Conservation (phyloP, 108 stramenopile genomes). For the Chaetoceros tenuissimus region DNA sequence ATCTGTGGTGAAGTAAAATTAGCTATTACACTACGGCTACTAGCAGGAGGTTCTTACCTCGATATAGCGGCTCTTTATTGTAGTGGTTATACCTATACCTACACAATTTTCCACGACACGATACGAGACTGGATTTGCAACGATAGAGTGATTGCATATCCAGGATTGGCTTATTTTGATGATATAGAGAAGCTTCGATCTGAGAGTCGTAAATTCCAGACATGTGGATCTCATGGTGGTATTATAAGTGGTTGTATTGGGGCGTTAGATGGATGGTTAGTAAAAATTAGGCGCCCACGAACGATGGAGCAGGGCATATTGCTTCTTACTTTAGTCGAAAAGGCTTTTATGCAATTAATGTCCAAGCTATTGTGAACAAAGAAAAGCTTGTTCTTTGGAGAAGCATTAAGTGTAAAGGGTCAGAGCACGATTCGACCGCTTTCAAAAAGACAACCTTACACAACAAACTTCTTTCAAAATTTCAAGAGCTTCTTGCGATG, state of each 20-base stretch:
- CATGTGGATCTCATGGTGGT: too few species aligned
- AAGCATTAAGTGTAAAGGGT: too few species aligned
- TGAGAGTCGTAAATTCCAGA: too few species aligned
- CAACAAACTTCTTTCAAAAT: too few species aligned
- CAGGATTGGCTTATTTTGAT: too few species aligned
- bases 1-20: too few species aligned
- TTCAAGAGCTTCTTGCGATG: too few species aligned
- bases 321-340: conserved; percentile 19
- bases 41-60: conserved; percentile 14
- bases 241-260: conserved; percentile 8
- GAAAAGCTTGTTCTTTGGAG: conserved; percentile 1
- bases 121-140: too few species aligned
- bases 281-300: conserved; percentile 4
- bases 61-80: conserved; percentile 7
- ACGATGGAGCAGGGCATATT: conserved; percentile 9
- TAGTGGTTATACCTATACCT: neutral
- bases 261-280: conserved; percentile 18
- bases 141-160: too few species aligned
- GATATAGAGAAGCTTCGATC: too few species aligned
- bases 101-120: neutral
- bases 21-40: conserved; percentile 2
- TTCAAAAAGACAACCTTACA: too few species aligned
- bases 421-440: too few species aligned
- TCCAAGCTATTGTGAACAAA: conserved; percentile 12
- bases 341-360: conserved; percentile 23